Evolutionary conservation across 202 grass and related monocot species (phyloP), one percentile per base, ranked within the genome.

Genomic region (Sporobolus alterniflorus): DNA sequence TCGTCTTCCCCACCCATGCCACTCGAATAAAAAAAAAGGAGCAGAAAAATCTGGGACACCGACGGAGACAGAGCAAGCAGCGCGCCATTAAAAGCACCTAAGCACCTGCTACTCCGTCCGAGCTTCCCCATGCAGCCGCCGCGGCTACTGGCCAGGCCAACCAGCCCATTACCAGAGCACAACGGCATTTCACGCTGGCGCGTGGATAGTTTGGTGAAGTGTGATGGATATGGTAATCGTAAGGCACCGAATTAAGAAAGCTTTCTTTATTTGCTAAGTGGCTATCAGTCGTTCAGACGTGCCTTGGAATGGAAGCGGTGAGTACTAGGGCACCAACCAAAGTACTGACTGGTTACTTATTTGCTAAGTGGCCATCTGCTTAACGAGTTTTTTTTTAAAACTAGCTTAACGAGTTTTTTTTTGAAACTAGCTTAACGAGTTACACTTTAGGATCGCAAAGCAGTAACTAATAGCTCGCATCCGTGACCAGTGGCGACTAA

Each of bases 191-290:
- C 20, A 12, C 20, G 33, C 24, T 7, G 52, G 59, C 60, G 62
- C 3, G 36, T 39, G 36, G 7, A 39, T 39, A 7, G 36, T 39
- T 39, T 39, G 36, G 36, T 32, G 50, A 63, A 2, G 33, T 5
- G 14, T 12, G 36, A 7, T 39, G 3, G 36, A 39, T 39, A 39
- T 13, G 64, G 7, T 76, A 20, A 26, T 26, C 22, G 21, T 64
- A 25, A 41, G 62, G 13, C 6, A 21, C 77, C 60, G 28, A 82
- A 78, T 83, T 15, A 63, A 30, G 74, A 1, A 86, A 68, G 31
- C 13, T 78, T 78, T 67, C 42, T 67, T 36, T 50, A 22, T 3
- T 31, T 17, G 64, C 65, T 40, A 41, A 70, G 42, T 64, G 31
- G 6, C 22, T 43, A 32, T 52, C 34, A 49, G 29, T 17, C 1